phyloP scores from a whole-genome alignment of 2,329 filamentous ascomycete species.

The Hymenoscyphus albidus region DNA sequence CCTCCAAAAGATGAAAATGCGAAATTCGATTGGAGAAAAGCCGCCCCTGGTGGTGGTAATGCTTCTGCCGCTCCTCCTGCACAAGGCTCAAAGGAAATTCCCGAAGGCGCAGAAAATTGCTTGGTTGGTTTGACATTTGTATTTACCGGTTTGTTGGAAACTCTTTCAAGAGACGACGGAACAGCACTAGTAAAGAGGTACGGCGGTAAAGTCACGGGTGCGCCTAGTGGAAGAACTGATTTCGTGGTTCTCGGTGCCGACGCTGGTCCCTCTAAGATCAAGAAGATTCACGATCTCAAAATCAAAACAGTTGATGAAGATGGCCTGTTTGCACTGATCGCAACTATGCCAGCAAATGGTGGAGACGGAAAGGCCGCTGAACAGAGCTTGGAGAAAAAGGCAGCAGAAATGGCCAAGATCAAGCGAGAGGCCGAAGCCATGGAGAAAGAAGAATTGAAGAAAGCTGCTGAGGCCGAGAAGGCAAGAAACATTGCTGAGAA shows the following conservation, averaged over 20 bases:
- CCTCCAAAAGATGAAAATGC: conserved; percentile 64
- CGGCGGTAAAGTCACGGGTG: conserved; percentile 82
- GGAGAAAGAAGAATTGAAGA: conserved; percentile 71
- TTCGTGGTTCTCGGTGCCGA: conserved; percentile 90
- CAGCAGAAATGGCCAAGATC: conserved; percentile 79
- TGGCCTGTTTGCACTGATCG: conserved; percentile 83
- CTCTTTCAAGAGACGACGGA: conserved; percentile 78
- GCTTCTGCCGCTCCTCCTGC: conserved; percentile 57
- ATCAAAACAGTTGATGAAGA: conserved; percentile 94
- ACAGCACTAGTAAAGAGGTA: conserved; percentile 86
- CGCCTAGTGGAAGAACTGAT: conserved; percentile 87
- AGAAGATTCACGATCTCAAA: conserved; percentile 73
- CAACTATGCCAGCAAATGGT: conserved; percentile 75
- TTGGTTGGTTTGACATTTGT: conserved; percentile 87
- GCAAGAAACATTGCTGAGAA: conserved; percentile 40
- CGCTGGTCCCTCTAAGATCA: conserved; percentile 87
- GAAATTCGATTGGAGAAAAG: conserved; percentile 79
- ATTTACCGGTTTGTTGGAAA: conserved; percentile 84
- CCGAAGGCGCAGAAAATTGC: conserved; percentile 82
- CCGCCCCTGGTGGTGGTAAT: conserved; percentile 53
- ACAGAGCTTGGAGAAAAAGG: conserved; percentile 78
- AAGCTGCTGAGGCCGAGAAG: conserved; percentile 50
- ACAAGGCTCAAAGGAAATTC: conserved; percentile 65
- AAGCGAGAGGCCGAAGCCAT: conserved; percentile 78
- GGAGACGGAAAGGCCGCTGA: conserved; percentile 85